Conservation (phyloP, 176 grass and related monocot genomes). For the Paspalum vaginatum region DNA sequence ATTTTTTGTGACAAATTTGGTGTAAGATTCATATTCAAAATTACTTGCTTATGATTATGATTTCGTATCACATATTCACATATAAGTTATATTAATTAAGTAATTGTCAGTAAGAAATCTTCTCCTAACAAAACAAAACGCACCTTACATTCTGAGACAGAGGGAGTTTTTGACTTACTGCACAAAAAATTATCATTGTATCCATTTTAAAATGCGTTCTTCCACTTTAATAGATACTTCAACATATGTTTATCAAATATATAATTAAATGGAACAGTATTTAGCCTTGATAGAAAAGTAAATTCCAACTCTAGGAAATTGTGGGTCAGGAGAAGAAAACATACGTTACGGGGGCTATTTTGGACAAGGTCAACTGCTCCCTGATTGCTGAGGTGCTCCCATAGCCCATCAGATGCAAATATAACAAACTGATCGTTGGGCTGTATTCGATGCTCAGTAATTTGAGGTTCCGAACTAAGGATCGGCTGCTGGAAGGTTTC, state of each 20-base stretch:
- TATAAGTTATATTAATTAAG: no score
- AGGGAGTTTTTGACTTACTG: background rate
- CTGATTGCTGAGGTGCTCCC: slow-evolving; percentile 92
- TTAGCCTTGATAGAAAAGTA: background rate
- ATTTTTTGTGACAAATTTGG: no score
- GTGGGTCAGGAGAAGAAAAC: slow-evolving; percentile 40
- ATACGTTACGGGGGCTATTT: slow-evolving; percentile 68
- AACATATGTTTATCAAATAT: background rate
- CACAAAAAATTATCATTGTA: background rate
- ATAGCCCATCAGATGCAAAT: slow-evolving; percentile 92
- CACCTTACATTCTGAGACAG: no score
- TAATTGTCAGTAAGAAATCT: no score
- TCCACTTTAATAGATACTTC: background rate
- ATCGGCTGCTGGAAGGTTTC: slow-evolving; percentile 76
- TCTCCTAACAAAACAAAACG: no score
- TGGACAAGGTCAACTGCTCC: slow-evolving; percentile 87
- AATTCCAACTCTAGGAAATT: slow-evolving; percentile 19
- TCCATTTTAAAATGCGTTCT: background rate
- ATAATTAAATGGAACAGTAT: background rate
- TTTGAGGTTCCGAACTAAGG: slow-evolving; percentile 80
- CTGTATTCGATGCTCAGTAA: slow-evolving; percentile 67
- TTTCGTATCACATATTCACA: no score
- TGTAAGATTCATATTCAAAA: no score
- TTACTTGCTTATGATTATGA: no score
- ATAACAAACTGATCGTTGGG: slow-evolving; percentile 79